Evolutionary conservation across 345 rosid species (phyloP).

Genomic region (Populus ilicifolia): DNA sequence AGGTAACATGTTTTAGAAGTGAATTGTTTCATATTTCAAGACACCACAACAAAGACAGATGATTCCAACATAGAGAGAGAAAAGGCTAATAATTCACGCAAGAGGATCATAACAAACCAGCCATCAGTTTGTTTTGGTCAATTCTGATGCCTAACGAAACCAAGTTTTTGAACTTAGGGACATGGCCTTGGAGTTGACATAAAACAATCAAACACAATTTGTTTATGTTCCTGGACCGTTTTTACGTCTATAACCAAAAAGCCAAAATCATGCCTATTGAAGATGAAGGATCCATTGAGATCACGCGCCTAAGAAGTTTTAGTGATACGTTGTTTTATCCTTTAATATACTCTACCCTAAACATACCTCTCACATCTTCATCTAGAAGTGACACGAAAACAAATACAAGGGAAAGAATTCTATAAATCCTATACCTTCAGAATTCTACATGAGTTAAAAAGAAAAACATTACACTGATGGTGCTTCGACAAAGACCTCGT

Average conservation of each 20-base stretch:
- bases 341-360: conserved; percentile 18
- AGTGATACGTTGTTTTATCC: conserved; percentile 21
- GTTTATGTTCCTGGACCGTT: conserved; percentile 8
- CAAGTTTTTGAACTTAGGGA: neutral
- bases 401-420: conserved; percentile 22
- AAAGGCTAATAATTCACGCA: neutral
- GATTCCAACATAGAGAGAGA: neutral
- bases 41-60: neutral
- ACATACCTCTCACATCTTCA: conserved; percentile 23
- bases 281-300: conserved; percentile 28
- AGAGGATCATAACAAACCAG: neutral
- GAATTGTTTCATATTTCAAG: neutral
- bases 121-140: neutral
- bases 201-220: neutral
- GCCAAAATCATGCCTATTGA: conserved; percentile 8
- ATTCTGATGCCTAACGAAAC: neutral
- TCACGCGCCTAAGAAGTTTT: conserved; percentile 20
- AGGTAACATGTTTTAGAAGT: neutral
- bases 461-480: conserved; percentile 43
- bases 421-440: conserved; percentile 31
- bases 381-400: conserved; percentile 20
- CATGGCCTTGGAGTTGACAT: neutral
- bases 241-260: conserved; percentile 13
- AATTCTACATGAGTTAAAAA: conserved; percentile 32
- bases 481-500: conserved; percentile 41